phyloP scores from a whole-genome alignment of 257 asterid species.

The Penstemon newberryi region DNA sequence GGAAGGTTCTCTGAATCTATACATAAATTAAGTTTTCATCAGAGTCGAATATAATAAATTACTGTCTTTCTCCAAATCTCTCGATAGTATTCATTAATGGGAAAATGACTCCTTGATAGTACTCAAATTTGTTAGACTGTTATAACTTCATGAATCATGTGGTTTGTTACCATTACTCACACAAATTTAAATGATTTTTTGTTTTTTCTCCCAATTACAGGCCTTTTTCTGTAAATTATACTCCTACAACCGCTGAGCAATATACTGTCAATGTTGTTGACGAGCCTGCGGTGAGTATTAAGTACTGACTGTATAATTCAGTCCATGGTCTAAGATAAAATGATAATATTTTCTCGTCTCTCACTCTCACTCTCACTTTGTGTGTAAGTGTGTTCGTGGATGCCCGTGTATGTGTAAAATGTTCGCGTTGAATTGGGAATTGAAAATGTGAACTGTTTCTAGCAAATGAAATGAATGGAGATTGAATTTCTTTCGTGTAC shows the following conservation, averaged over 20 bases:
- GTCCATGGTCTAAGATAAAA: not conserved
- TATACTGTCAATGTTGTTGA: conserved; percentile 71
- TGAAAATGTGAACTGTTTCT: conserved; percentile 19
- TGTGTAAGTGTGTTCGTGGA: not conserved
- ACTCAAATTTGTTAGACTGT: not conserved
- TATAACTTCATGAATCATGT: conserved; percentile 13
- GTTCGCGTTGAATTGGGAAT: not conserved
- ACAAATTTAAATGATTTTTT: conserved; percentile 24
- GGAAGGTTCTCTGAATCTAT: conserved; percentile 65
- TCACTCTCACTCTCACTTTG: not conserved
- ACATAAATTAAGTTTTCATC: conserved; percentile 8
- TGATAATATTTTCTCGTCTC: not conserved
- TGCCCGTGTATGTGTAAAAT: not conserved
- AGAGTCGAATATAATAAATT: not conserved
- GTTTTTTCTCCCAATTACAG: conserved; percentile 44
- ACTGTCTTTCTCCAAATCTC: conserved; percentile 13
- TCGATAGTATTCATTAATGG: not conserved
- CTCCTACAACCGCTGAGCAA: conserved; percentile 54
- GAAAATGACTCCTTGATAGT: too few species aligned
- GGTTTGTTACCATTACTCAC: conserved; percentile 4
- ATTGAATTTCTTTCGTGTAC: conserved; percentile 11
- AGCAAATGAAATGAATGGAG: conserved; percentile 21
- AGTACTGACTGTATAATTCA: conserved; percentile 17
- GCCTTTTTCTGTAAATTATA: conserved; percentile 78
- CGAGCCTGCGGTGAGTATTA: conserved; percentile 60